These are phyloP conservation scores for Vigna unguiculata DNA, from an alignment of 306 rosid species.

Conservation along the genomic window DNA sequence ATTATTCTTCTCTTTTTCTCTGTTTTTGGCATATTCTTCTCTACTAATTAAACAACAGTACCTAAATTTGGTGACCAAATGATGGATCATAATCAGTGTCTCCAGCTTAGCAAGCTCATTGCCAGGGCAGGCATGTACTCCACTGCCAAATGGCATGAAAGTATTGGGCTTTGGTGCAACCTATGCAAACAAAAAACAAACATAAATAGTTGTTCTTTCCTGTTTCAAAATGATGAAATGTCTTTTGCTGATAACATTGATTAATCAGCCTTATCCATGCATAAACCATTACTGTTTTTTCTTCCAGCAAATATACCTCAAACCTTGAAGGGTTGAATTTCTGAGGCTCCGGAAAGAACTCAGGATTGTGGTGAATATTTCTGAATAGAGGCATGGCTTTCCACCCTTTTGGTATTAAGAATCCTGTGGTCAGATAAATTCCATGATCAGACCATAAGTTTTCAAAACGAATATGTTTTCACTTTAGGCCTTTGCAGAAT, in stretches of 20 bases:
- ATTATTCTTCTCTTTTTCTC: neutral
- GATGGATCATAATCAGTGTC: conserved; percentile 80
- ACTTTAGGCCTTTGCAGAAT: neutral
- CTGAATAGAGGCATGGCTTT: conserved; percentile 96
- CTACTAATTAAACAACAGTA: conserved; percentile 38
- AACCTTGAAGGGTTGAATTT: conserved; percentile 88
- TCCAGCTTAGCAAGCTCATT: conserved; percentile 96
- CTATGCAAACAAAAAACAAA: conserved; percentile 44
- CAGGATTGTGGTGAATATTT: conserved; percentile 87
- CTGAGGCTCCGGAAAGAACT: conserved; percentile 75
- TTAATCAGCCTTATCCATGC: conserved; percentile 28
- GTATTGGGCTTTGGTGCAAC: conserved; percentile 89
- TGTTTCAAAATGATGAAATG: conserved; percentile 17
- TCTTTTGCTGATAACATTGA: neutral
- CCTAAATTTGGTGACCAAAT: conserved; percentile 88
- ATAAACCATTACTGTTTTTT: conserved; percentile 17
- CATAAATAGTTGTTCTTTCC: neutral
- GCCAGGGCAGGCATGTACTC: conserved; percentile 95
- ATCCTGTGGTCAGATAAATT: conserved; percentile 69
- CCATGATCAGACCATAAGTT: neutral
- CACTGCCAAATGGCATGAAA: conserved; percentile 93
- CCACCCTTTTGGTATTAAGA: conserved; percentile 95
- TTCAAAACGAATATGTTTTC: conserved; percentile 2
- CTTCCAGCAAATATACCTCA: conserved; percentile 67
- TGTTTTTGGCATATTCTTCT: neutral